A percentile compares a stretch with the other conserved stretches of the same genome.
Evolutionary conservation across 805 yeast species (phyloP).

Genomic region (Ogataea paraovalis): DNA sequence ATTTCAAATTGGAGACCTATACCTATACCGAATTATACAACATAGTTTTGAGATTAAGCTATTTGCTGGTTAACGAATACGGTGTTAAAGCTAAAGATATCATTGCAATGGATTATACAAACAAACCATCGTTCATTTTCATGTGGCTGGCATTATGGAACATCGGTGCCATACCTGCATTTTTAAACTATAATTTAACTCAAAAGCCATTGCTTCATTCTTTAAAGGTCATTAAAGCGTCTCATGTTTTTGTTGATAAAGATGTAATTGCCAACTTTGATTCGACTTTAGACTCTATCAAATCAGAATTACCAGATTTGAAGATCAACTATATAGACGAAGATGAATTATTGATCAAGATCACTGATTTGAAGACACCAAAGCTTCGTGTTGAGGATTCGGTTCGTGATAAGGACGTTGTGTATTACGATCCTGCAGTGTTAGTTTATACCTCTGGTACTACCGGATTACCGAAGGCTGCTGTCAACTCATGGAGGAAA

Average conservation of each 20-base stretch:
- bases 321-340: slow-evolving; percentile 20
- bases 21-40: slow-evolving; percentile 70
- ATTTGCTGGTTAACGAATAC: slow-evolving; percentile 57
- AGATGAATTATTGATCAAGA: slow-evolving; percentile 1
- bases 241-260: slow-evolving; percentile 69
- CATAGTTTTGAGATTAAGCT: slow-evolving; percentile 60
- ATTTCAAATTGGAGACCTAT: slow-evolving; percentile 55
- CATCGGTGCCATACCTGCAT: slow-evolving; percentile 85
- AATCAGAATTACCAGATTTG: slow-evolving; percentile 30
- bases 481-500: slow-evolving; percentile 89
- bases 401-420: slow-evolving; percentile 54
- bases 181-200: slow-evolving; percentile 73
- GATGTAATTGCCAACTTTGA: slow-evolving; percentile 45
- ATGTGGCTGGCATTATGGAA: slow-evolving; percentile 88
- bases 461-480: slow-evolving; percentile 92
- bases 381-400: slow-evolving; percentile 51
- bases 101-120: slow-evolving; percentile 72
- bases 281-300: slow-evolving; percentile 39
- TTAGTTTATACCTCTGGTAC: slow-evolving; percentile 92
- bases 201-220: slow-evolving; percentile 80
- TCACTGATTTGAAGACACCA: slow-evolving; percentile 31
- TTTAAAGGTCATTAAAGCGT: slow-evolving; percentile 59
- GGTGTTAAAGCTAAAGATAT: slow-evolving; percentile 64
- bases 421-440: slow-evolving; percentile 60
- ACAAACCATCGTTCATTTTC: slow-evolving; percentile 76